A percentile compares a stretch with the other conserved stretches of the same genome.
These are phyloP conservation scores for Colletotrichum sp. DNA, from an alignment of 2,329 filamentous ascomycete genomes.

Conservation along the genomic window DNA sequence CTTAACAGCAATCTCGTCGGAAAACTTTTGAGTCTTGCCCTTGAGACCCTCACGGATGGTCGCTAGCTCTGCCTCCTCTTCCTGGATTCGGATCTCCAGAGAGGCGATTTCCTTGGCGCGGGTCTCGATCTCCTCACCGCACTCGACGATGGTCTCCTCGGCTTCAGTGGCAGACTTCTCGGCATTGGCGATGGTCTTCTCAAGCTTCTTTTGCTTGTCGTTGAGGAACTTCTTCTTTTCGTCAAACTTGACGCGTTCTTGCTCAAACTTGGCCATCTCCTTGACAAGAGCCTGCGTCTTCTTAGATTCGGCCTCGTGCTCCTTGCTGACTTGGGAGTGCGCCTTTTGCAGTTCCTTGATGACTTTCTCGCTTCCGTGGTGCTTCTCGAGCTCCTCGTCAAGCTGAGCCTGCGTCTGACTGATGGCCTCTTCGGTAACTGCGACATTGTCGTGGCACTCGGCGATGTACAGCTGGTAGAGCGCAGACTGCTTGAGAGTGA, in stretches of 20 bases:
- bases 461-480: slow-evolving; percentile 91
- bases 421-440: slow-evolving; percentile 88
- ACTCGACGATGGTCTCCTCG: slow-evolving; percentile 78
- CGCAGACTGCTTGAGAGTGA: slow-evolving; percentile 86
- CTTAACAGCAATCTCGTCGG: slow-evolving; percentile 88
- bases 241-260: slow-evolving; percentile 95
- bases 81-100: slow-evolving; percentile 77
- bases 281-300: slow-evolving; percentile 79
- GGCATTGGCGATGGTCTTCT: slow-evolving; percentile 82
- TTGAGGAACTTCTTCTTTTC: slow-evolving; percentile 95
- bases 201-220: slow-evolving; percentile 92
- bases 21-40: slow-evolving; percentile 94
- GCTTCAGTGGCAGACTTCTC: slow-evolving; percentile 78
- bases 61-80: slow-evolving; percentile 81
- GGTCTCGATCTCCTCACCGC: slow-evolving; percentile 77
- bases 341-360: slow-evolving; percentile 90
- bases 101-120: slow-evolving; percentile 75
- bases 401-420: slow-evolving; percentile 88
- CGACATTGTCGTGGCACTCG: slow-evolving; percentile 87
- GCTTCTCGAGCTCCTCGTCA: slow-evolving; percentile 87
- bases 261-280: slow-evolving; percentile 91
- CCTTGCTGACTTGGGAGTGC: slow-evolving; percentile 82
- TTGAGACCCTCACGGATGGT: slow-evolving; percentile 87
- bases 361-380: slow-evolving; percentile 85
- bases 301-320: slow-evolving; percentile 84